Evolutionary conservation across 208 protist species (phyloP).

Genomic region (Trypanosoma avium): DNA sequence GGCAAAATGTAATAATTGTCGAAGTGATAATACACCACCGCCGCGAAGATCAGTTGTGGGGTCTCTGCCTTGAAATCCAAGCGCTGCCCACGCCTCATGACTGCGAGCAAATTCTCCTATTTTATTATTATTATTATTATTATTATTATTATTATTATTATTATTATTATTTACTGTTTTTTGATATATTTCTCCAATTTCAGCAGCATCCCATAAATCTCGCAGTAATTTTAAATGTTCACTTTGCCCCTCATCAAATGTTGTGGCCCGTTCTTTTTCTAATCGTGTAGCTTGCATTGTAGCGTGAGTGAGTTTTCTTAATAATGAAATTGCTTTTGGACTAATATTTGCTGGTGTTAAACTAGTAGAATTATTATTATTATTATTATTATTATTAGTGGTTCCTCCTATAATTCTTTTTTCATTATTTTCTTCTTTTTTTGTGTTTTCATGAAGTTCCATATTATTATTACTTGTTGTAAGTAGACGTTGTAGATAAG

Average conservation of each 20-base stretch:
- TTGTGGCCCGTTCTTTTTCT: constrained; percentile 52
- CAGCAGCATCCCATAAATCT: constrained; percentile 67
- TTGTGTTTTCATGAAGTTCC: no score
- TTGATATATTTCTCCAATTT: no score
- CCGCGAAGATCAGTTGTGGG: constrained; percentile 89
- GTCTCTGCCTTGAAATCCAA: constrained; percentile 91
- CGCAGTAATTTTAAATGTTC: constrained; percentile 59
- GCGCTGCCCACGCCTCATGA: constrained; percentile 51
- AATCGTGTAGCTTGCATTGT: constrained; percentile 48
- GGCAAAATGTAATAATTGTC: constrained; percentile 82
- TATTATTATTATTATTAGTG: not conserved
- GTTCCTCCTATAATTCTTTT: no score
- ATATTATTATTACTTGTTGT: no score
- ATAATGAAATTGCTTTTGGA: constrained; percentile 22
- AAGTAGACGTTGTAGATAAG: constrained; percentile 42
- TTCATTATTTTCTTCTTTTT: no score
- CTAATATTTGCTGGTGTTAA: no score
- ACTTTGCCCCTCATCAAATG: constrained; percentile 62
- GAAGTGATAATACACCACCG: constrained; percentile 75
- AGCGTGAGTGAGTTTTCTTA: constrained; percentile 44
- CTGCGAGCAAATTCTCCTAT: constrained; percentile 36
- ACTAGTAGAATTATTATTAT: not conserved
- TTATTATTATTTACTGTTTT: no score
- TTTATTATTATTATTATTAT: no score
- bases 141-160: no score